These are phyloP conservation scores for Saturnispora saitoi DNA, from an alignment of 805 yeast species.

Conservation along the genomic window DNA sequence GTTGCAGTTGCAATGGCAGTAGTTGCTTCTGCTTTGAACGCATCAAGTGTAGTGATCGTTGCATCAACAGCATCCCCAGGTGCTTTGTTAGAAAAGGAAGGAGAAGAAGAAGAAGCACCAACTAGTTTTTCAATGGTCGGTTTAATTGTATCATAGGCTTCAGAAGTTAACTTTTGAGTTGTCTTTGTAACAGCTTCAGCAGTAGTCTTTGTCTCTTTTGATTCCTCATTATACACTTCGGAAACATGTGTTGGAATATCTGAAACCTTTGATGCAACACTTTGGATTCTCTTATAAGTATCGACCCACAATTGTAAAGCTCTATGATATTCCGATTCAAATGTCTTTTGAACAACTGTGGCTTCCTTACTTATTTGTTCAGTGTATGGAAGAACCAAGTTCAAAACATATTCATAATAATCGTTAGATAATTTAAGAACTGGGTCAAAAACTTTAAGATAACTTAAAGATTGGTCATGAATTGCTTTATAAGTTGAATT, in stretches of 20 bases:
- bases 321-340: conserved; percentile 23
- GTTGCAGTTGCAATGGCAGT: conserved; percentile 11
- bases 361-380: conserved; percentile 1
- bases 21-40: not conserved
- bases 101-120: conserved; percentile 10
- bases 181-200: conserved; percentile 31
- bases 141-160: conserved; percentile 27
- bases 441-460: conserved; percentile 17
- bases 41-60: not conserved
- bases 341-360: conserved; percentile 3
- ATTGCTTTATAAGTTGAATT: not conserved
- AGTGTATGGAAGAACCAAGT: conserved; percentile 16
- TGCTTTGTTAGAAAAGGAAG: not conserved
- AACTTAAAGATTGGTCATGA: not conserved
- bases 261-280: conserved; percentile 22
- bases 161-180: conserved; percentile 30
- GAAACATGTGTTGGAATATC: conserved; percentile 27
- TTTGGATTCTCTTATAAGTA: conserved; percentile 24
- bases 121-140: conserved; percentile 26
- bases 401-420: conserved; percentile 22
- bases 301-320: conserved; percentile 17
- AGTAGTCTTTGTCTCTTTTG: conserved; percentile 22
- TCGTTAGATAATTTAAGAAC: conserved; percentile 25
- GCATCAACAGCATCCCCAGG: conserved; percentile 1
- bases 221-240: conserved; percentile 25